Base-by-base conservation (phyloP, 768 basidiomycete species). In the Tricholoma flavovirens region DNA sequence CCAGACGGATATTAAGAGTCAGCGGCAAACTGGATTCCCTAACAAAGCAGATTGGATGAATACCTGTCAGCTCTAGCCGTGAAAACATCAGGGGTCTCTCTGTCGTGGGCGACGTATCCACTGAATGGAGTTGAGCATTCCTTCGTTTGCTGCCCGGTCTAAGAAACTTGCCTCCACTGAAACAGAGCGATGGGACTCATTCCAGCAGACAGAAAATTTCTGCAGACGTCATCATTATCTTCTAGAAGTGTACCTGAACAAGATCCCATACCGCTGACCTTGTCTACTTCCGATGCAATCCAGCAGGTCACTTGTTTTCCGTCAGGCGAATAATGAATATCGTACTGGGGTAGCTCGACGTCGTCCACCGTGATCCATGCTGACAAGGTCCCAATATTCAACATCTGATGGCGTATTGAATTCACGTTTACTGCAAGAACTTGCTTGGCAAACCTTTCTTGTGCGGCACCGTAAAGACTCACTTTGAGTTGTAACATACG, bases 221-320 rank as follows among this genome's bases (percentile, higher is more conserved):
- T 50, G 22, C 22, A 32, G 29, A 49, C 4, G 48, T 29, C 17
- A n/a, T 36, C 11, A n/a, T 10, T 10, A 14, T 15, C 35, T 36
- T 36, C 5, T 11, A 35, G 12, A 11, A 35, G 12, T 12, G 15
- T 5, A 14, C 15, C 15, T n/a, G 35, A 36, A 15, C 35, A 12
- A 11, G 5, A 36, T 15, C 35, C 12, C 14, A 36, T 15, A 3
- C 35, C 14, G 19, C 64, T 10, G 0, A 68, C 68, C 56, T 68
- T 67, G 22, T 58, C 59, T 7, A 59, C 53, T 52, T 67, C 61
- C 10, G 68, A 69, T 6, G 66, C 60, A 32, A 73, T 65, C 69
- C 69, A 72, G 51, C 69, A 70, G 8, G 65, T 61, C 0, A 58
- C 62, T 51, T 59, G 35, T 21, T 30, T 61, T 5, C 61, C 59